Base-by-base conservation (phyloP, 2,329 filamentous ascomycete genomes). In the Pyricularia grisea region DNA sequence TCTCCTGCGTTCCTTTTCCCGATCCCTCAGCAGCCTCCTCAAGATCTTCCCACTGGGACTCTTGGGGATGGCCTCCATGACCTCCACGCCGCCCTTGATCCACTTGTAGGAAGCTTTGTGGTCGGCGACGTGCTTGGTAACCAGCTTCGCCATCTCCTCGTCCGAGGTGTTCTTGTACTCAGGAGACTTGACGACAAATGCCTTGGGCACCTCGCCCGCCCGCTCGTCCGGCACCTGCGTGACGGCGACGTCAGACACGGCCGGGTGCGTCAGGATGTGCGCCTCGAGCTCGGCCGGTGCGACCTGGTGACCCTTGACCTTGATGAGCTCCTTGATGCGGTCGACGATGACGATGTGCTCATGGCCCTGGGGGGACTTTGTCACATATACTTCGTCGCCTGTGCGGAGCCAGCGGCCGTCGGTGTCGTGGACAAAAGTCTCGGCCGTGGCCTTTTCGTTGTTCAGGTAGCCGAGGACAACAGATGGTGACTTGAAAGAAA, bases 301-400 rank as follows among this genome's bases (percentile, higher is more conserved):
- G 27, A 95, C 92, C 87, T 95, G 92, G 70, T 90, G 83, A 69
- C 92, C 92, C 77, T 92, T 79, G 42, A 81, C 79, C 73, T 84
- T 84, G 74, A 84, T 84, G 69, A 84, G 73, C 74, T 84, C 82
- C 73, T 82, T 85, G 71, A 84, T 79, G 17, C 94, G 88, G 76
- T 97, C 94, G 1, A 93, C 90, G 70, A 97, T 90, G 76, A 93
- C 90, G 67, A 97, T 77, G 75, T 97, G 94, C 78, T 97, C 92
- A 72, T 89, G 81, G 3, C 92, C 92, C 2, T 83, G 81, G 0
- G 87, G 84, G 9, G 87, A 82, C 74, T 86, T 84, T 2, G 85
- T 84, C 11, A 96, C 81, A 2, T 94, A 81, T 0, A 90, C 92
- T 76, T 96, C 92, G 74, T 97, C 94, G 6, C 94, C 94, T 0